phyloP scores from a whole-genome alignment of 176 grass and related monocot genomes.

The Otatea glauca region DNA sequence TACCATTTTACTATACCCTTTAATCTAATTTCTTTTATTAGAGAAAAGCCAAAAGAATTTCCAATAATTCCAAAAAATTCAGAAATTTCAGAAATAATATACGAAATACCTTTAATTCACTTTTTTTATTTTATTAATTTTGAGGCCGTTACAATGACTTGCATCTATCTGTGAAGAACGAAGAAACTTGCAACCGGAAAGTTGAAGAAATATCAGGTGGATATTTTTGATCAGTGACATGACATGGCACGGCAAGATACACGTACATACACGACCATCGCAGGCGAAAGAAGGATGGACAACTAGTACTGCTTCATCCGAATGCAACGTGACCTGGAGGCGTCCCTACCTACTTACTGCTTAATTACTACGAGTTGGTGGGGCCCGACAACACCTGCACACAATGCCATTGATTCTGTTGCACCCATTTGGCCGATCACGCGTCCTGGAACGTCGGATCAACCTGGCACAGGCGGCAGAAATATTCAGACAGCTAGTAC shows the following conservation, averaged over 20 bases:
- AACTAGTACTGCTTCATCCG: not conserved
- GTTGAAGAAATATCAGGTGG: too few species aligned
- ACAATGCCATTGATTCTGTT: slow-evolving; percentile 16
- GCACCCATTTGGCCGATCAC: slow-evolving; percentile 5
- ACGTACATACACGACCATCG: not conserved
- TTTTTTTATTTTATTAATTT: too few species aligned
- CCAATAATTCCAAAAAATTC: too few species aligned
- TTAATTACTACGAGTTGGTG: not conserved
- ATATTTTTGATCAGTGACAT: not conserved
- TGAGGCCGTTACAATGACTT: too few species aligned
- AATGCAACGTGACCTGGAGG: slow-evolving; percentile 17
- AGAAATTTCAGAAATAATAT: too few species aligned
- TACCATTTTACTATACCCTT: too few species aligned
- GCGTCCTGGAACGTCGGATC: slow-evolving; percentile 8
- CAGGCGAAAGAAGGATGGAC: not conserved
- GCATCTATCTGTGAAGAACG: too few species aligned
- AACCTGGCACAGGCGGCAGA: not conserved
- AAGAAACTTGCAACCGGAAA: not conserved
- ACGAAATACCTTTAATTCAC: too few species aligned
- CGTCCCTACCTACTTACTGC: not conserved
- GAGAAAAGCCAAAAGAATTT: too few species aligned
- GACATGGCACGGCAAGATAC: not conserved
- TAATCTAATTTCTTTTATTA: too few species aligned
- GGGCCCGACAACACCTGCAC: not conserved
- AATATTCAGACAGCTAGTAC: slow-evolving; percentile 41